Conservation (phyloP, 768 basidiomycete genomes). For the Sarcodon sp. region DNA sequence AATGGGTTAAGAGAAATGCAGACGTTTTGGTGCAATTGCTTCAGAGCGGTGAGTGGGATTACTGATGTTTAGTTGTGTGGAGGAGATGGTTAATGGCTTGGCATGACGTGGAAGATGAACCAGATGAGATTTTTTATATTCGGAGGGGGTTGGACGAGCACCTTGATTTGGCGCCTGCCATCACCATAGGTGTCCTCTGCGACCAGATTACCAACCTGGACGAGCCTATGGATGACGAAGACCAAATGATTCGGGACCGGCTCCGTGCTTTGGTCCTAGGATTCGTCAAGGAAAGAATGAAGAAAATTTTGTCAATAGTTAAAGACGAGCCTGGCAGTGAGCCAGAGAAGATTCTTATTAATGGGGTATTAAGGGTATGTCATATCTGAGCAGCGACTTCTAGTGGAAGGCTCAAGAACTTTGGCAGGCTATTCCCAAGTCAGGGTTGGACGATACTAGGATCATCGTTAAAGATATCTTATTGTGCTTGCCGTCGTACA, state of each 20-base stretch:
- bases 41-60: constrained; percentile 46
- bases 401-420: neutral
- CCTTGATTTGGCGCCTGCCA: constrained; percentile 46
- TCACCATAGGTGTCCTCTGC: constrained; percentile 53
- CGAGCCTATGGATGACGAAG: constrained; percentile 43
- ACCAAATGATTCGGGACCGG: constrained; percentile 39
- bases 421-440: constrained; percentile 35
- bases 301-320: constrained; percentile 30
- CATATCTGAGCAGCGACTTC: neutral
- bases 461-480: constrained; percentile 41
- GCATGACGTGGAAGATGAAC: constrained; percentile 31
- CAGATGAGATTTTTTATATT: constrained; percentile 48
- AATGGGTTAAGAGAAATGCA: constrained; percentile 57
- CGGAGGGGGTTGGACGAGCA: constrained; percentile 47
- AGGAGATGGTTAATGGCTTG: neutral
- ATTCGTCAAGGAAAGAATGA: constrained; percentile 45
- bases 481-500: constrained; percentile 33
- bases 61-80: neutral
- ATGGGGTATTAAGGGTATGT: constrained; percentile 37
- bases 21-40: constrained; percentile 67
- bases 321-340: constrained; percentile 22
- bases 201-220: constrained; percentile 48
- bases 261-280: constrained; percentile 45
- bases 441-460: constrained; percentile 26
- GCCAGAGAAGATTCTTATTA: constrained; percentile 33